These are phyloP conservation scores for Cladosporium sp. DNA, from an alignment of 2,329 filamentous ascomycete species.

Conservation along the genomic window DNA sequence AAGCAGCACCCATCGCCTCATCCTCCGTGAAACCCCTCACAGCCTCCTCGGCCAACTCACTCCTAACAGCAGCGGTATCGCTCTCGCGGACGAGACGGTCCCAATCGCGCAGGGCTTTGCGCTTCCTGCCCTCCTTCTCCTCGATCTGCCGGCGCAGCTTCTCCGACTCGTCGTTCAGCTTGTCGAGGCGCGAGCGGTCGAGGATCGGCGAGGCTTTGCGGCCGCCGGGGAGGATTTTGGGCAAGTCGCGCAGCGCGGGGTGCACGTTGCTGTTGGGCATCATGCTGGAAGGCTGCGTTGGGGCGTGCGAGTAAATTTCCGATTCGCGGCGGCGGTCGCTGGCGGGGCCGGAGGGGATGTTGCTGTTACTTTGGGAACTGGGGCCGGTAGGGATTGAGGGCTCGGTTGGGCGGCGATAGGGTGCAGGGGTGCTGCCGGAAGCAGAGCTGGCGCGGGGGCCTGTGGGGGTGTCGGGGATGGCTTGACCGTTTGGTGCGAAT, in stretches of 20 bases:
- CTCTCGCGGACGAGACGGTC: slow-evolving; percentile 41
- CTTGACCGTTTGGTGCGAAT: slow-evolving; percentile 32
- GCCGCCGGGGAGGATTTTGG: slow-evolving; percentile 43
- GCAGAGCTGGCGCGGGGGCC: slow-evolving; percentile 13
- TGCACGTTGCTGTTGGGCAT: slow-evolving; percentile 17
- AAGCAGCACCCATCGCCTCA: slow-evolving; percentile 32
- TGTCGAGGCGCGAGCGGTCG: slow-evolving; percentile 40
- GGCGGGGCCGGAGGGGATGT: slow-evolving; percentile 12
- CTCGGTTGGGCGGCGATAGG: slow-evolving; percentile 21
- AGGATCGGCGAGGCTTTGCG: slow-evolving; percentile 38
- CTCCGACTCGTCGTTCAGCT: slow-evolving; percentile 45
- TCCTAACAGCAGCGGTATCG: slow-evolving; percentile 41
- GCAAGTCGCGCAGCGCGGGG: slow-evolving; percentile 39
- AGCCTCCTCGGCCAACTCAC: slow-evolving; percentile 45
- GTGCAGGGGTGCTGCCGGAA: slow-evolving; percentile 22
- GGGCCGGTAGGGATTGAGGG: slow-evolving; percentile 11
- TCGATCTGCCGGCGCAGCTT: slow-evolving; percentile 43
- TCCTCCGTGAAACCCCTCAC: slow-evolving; percentile 40
- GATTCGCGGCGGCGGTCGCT: slow-evolving; percentile 15
- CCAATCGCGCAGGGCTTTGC: slow-evolving; percentile 44
- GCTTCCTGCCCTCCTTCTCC: slow-evolving; percentile 42
- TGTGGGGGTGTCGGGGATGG: slow-evolving; percentile 21
- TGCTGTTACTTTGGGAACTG: not conserved
- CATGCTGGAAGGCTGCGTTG: not conserved
- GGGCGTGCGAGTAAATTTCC: not conserved